These are phyloP conservation scores for Monosporascus ibericus DNA, from an alignment of 2,329 filamentous ascomycete genomes.

Conservation along the genomic window DNA sequence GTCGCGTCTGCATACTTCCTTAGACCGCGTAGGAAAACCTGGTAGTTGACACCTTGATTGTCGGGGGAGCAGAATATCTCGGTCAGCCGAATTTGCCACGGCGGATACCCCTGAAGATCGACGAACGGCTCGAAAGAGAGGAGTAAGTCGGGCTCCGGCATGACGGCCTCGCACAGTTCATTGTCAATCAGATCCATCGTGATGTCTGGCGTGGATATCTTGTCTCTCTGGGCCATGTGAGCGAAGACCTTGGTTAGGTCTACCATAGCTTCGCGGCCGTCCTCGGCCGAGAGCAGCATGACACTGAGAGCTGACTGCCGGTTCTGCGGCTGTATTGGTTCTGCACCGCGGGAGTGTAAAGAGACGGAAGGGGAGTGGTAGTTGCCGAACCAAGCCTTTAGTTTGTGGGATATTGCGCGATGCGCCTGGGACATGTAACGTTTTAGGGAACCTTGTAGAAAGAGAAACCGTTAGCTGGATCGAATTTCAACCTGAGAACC, in stretches of 20 bases:
- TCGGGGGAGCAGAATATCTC: conserved; percentile 82
- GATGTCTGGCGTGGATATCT: conserved; percentile 76
- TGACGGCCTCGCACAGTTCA: conserved; percentile 73
- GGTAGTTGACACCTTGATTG: conserved; percentile 82
- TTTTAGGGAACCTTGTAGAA: conserved; percentile 71
- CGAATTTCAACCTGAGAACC: neutral
- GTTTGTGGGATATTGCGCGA: conserved; percentile 68
- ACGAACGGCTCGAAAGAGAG: conserved; percentile 81
- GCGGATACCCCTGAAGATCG: conserved; percentile 84
- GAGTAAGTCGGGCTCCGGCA: conserved; percentile 84
- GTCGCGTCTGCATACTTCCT: conserved; percentile 81
- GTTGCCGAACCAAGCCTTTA: conserved; percentile 81
- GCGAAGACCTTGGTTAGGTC: conserved; percentile 91
- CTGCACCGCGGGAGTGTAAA: conserved; percentile 37
- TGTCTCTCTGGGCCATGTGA: conserved; percentile 89
- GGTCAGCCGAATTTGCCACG: conserved; percentile 91
- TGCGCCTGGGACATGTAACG: conserved; percentile 82
- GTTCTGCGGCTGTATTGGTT: conserved; percentile 29
- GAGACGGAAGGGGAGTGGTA: conserved; percentile 63
- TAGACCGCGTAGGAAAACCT: conserved; percentile 81
- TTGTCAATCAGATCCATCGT: conserved; percentile 81
- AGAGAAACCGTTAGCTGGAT: conserved; percentile 8
- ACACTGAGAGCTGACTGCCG: conserved; percentile 45
- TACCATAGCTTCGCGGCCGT: conserved; percentile 88
- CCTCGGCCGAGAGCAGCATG: conserved; percentile 78